Conservation (phyloP, 768 basidiomycete species). For the Calvatia gigantea region DNA sequence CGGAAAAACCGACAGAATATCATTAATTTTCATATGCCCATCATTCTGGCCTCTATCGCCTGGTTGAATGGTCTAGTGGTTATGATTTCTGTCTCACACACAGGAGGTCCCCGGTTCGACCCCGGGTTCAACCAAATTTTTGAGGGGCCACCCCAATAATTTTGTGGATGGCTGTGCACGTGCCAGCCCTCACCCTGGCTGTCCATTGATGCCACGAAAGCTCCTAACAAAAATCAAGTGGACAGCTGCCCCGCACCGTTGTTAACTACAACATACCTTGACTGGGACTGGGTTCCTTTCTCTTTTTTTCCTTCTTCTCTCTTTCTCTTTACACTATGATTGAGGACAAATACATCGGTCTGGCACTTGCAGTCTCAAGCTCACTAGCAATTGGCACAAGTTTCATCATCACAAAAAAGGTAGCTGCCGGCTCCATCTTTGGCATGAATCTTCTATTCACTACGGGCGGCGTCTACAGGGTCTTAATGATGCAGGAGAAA, state of each 20-base stretch:
- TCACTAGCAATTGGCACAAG: slow-evolving; percentile 90
- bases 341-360: slow-evolving; percentile 95
- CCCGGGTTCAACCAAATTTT: slow-evolving; percentile 34
- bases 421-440: slow-evolving; percentile 21
- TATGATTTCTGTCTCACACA: slow-evolving; percentile 41
- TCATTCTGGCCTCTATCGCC: not conserved
- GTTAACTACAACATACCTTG: not conserved
- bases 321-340: slow-evolving; percentile 42
- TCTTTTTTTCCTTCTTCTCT: slow-evolving; percentile 6
- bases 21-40: not conserved
- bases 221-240: not conserved
- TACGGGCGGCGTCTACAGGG: slow-evolving; percentile 48
- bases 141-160: not conserved
- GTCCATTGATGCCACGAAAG: slow-evolving; percentile 8
- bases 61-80: slow-evolving; percentile 51
- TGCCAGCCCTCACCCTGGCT: slow-evolving; percentile 2
- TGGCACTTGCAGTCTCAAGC: slow-evolving; percentile 82
- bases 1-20: no score
- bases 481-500: slow-evolving; percentile 77
- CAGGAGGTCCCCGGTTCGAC: slow-evolving; percentile 34
- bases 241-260: not conserved
- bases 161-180: not conserved
- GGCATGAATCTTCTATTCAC: not conserved
- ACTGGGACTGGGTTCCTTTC: slow-evolving; percentile 8
- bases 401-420: slow-evolving; percentile 99